Percentiles rank a stretch among this genome's conserved stretches.
Conservation (phyloP, 306 rosid genomes). For the Quercus rubra region DNA sequence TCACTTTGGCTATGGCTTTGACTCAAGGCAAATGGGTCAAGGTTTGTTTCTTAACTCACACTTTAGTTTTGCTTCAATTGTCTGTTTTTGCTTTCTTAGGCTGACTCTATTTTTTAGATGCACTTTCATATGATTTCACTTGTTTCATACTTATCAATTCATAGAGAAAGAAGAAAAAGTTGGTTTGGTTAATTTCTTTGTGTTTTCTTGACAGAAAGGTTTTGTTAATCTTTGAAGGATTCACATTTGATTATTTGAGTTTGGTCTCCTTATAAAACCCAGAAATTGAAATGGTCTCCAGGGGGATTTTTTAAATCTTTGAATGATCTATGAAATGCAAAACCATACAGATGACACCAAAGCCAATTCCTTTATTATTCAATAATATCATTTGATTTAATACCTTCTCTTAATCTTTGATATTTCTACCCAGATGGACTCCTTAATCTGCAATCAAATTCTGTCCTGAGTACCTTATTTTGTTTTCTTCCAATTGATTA, state of each 20-base stretch:
- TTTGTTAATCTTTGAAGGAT: not conserved
- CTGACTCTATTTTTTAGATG: no score
- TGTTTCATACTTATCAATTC: not conserved
- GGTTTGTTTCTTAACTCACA: constrained; percentile 32
- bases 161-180: not conserved
- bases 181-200: no score
- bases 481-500: not conserved
- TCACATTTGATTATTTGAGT: not conserved
- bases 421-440: not conserved
- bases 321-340: no score
- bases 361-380: not conserved
- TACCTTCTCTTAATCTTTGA: not conserved
- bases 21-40: constrained; percentile 64
- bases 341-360: no score
- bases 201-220: no score
- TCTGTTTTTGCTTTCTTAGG: not conserved
- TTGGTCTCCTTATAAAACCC: not conserved
- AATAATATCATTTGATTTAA: not conserved
- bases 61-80: not conserved
- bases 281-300: not conserved
- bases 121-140: not conserved
- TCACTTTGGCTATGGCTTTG: constrained; percentile 42
- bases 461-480: not conserved
- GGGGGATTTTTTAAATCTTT: no score
- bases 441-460: not conserved